Conservation (phyloP, 2,329 filamentous ascomycete species). For the Aschersonia sp. region DNA sequence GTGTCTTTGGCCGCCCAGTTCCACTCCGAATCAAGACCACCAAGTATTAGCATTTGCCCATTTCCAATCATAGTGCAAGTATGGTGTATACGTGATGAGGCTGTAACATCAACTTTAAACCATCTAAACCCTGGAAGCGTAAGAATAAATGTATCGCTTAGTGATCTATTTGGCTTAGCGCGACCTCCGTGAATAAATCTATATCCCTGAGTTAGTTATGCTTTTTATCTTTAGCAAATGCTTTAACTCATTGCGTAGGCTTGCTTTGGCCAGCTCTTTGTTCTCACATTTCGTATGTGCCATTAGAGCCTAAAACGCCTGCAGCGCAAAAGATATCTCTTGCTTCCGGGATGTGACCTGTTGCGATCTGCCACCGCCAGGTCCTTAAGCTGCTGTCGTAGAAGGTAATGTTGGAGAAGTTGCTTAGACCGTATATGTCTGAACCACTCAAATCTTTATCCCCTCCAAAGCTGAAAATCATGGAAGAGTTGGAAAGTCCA, state of each 20-base stretch:
- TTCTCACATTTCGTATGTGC: conserved; percentile 20
- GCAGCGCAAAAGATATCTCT: conserved; percentile 18
- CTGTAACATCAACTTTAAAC: conserved; percentile 12
- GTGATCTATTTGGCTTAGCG: conserved; percentile 8
- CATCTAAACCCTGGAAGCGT: conserved; percentile 23
- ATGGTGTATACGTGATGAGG: conserved; percentile 10
- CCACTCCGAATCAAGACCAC: conserved; percentile 11
- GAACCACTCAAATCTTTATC: too few relatives aligned
- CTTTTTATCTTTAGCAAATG: neutral
- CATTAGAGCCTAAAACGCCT: conserved; percentile 14
- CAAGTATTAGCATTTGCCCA: conserved; percentile 24
- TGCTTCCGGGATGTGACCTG: conserved; percentile 12
- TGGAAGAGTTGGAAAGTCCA: too few relatives aligned
- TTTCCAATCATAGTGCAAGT: conserved; percentile 19
- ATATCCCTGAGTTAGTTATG: neutral
- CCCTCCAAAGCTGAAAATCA: too few relatives aligned
- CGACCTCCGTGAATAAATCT: conserved; percentile 23
- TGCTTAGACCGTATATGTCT: conserved; percentile 8
- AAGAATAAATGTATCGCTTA: conserved; percentile 19
- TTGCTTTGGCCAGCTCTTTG: conserved; percentile 1
- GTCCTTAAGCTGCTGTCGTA: conserved; percentile 17
- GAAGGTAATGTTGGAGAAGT: conserved; percentile 15
- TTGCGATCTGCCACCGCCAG: conserved; percentile 20
- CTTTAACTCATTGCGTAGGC: neutral
- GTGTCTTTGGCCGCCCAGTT: conserved; percentile 13